A percentile compares a stretch with the other conserved stretches of the same genome.
Evolutionary conservation across 352 stramenopile genomes (phyloP).

Genomic region (Pythium vanterpoolii): DNA sequence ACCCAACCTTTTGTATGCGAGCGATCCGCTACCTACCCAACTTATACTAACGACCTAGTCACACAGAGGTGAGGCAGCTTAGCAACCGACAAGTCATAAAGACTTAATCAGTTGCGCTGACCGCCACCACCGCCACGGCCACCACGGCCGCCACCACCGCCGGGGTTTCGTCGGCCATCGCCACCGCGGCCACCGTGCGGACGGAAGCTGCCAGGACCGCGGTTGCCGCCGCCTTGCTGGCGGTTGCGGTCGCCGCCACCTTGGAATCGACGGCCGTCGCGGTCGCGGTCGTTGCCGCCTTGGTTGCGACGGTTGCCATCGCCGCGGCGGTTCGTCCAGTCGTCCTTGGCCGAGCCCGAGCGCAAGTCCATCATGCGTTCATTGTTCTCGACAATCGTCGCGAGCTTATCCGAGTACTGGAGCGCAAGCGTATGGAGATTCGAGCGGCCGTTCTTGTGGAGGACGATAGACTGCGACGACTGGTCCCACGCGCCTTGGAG

Average conservation of each 20-base stretch:
- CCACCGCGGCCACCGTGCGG: slow-evolving; percentile 38
- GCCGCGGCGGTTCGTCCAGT: slow-evolving; percentile 56
- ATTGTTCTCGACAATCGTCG: slow-evolving; percentile 87
- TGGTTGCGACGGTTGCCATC: slow-evolving; percentile 33
- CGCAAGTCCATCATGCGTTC: slow-evolving; percentile 87
- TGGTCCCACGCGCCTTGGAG: slow-evolving; percentile 97
- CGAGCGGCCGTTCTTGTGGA: slow-evolving; percentile 94
- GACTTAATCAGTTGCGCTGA: slow-evolving; percentile 20
- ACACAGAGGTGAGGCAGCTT: too few species aligned
- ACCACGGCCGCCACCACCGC: slow-evolving; percentile 38
- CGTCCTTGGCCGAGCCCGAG: slow-evolving; percentile 61
- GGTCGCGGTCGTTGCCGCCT: slow-evolving; percentile 25
- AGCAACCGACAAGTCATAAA: too few species aligned
- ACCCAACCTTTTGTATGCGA: too few species aligned
- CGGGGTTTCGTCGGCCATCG: slow-evolving; percentile 16
- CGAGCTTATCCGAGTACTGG: slow-evolving; percentile 95
- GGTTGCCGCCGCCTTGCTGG: slow-evolving; percentile 27
- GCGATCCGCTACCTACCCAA: too few species aligned
- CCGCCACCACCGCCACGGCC: slow-evolving; percentile 35
- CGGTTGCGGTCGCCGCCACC: slow-evolving; percentile 34
- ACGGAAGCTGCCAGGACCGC: slow-evolving; percentile 38
- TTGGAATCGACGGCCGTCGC: slow-evolving; percentile 28
- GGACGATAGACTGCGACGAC: slow-evolving; percentile 95
- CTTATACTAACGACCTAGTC: too few species aligned
- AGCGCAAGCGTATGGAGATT: slow-evolving; percentile 93